Percentiles rank a stretch among this genome's conserved stretches.
phyloP scores from a whole-genome alignment of 202 grass and related monocot genomes.

The Brachypodium distachyon region DNA sequence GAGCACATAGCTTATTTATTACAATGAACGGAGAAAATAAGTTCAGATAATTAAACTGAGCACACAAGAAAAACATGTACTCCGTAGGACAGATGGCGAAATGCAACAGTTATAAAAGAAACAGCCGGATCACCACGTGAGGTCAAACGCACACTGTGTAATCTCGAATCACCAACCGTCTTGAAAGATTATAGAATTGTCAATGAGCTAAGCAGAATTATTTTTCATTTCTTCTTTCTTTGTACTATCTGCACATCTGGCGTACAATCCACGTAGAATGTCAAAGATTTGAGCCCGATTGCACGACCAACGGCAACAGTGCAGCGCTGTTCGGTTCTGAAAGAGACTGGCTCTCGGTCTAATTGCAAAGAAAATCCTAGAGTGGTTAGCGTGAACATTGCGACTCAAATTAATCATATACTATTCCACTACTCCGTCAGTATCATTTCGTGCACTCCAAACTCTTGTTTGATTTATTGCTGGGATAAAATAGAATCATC shows the following conservation, averaged over 20 bases:
- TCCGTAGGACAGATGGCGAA: too few species aligned
- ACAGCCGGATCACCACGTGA: too few species aligned
- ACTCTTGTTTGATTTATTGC: not conserved
- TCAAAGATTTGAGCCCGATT: not conserved
- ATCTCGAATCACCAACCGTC: not conserved
- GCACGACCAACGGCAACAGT: not conserved
- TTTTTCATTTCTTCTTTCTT: not conserved
- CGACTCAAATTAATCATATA: not conserved
- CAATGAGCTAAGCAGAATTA: not conserved
- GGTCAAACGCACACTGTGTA: not conserved
- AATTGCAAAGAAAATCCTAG: not conserved
- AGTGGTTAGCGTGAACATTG: not conserved
- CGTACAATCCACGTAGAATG: not conserved
- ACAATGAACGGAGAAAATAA: too few species aligned
- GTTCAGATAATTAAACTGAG: too few species aligned
- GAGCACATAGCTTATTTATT: too few species aligned
- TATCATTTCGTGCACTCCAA: conserved; percentile 16
- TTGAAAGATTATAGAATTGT: not conserved
- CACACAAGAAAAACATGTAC: too few species aligned
- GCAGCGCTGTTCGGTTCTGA: not conserved
- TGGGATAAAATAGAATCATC: not conserved
- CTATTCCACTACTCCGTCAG: not conserved
- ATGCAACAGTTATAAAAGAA: too few species aligned
- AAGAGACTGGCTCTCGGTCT: not conserved
- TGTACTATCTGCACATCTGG: not conserved